Evolutionary conservation across 2,329 filamentous ascomycete species (phyloP).

Genomic region (Ceratocystis lukuohia): DNA sequence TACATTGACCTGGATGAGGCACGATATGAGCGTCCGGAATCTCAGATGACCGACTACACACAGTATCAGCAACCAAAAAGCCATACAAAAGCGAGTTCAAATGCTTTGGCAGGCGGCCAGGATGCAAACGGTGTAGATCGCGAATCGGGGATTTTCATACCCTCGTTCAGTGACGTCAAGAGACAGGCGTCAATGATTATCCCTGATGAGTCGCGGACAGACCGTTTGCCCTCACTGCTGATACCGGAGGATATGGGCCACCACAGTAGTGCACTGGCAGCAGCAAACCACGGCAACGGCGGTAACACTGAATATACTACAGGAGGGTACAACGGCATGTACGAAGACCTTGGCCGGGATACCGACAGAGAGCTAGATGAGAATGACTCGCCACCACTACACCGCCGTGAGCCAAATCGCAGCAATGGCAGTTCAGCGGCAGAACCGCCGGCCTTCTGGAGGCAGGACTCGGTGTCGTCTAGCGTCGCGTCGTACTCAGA

Average conservation of each 20-base stretch:
- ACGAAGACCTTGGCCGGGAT: constrained; percentile 11
- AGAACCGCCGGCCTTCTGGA: constrained; percentile 8
- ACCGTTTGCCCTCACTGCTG: constrained; percentile 16
- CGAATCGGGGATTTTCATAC: constrained; percentile 17
- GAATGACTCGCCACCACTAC: constrained; percentile 12
- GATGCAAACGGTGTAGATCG: constrained; percentile 4
- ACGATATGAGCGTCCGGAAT: constrained; percentile 13
- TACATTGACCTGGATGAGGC: constrained; percentile 18
- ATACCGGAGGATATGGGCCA: constrained; percentile 19
- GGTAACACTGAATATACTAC: not conserved
- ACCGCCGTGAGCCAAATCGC: not conserved
- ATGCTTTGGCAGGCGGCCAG: not conserved
- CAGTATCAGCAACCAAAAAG: constrained; percentile 2
- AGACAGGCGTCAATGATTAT: constrained; percentile 17
- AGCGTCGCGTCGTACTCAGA: constrained; percentile 12
- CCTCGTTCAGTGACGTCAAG: constrained; percentile 14
- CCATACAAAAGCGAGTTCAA: constrained; percentile 10
- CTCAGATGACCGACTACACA: constrained; percentile 15
- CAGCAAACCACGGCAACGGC: not conserved
- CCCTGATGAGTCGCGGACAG: constrained; percentile 17
- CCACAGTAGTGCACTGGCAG: not conserved
- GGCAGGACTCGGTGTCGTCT: constrained; percentile 6
- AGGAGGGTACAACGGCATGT: constrained; percentile 17
- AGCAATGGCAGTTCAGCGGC: constrained; percentile 7
- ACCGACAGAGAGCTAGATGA: not conserved